Evolutionary conservation across 139 green algal genomes (phyloP).

Genomic region (Micromonas commoda): DNA sequence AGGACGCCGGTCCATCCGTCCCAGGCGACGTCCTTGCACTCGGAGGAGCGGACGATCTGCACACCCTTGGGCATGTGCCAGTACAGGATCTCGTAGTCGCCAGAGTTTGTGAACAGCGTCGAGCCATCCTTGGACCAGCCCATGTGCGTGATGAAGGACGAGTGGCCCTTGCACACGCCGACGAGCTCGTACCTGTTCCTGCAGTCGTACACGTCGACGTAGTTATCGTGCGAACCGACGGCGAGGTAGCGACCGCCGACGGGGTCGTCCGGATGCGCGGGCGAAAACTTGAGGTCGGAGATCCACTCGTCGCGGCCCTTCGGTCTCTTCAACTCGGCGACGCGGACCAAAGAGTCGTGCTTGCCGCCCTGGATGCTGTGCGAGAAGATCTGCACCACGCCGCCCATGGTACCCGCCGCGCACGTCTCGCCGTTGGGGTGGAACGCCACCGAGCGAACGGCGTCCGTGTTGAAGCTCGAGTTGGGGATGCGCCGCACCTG

Average conservation of each 20-base stretch:
- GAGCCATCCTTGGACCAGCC: conserved; percentile 21
- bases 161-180: conserved; percentile 21
- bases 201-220: conserved; percentile 31
- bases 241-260: conserved; percentile 27
- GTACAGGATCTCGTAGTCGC: conserved; percentile 30
- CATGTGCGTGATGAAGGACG: conserved; percentile 14
- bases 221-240: conserved; percentile 33
- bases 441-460: neutral
- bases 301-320: conserved; percentile 14
- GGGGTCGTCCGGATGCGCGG: neutral
- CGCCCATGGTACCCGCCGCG: neutral
- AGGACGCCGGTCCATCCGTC: conserved; percentile 7
- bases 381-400: conserved; percentile 23
- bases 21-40: conserved; percentile 18
- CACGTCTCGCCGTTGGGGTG: conserved; percentile 10
- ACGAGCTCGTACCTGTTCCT: conserved; percentile 3
- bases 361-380: neutral
- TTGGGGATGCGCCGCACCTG: neutral
- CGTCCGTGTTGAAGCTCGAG: neutral
- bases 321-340: neutral
- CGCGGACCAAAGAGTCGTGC: neutral
- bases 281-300: conserved; percentile 29
- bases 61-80: conserved; percentile 27
- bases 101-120: conserved; percentile 20
- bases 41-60: conserved; percentile 3